Conservation (phyloP, 306 rosid species). For the Prunus persica region DNA sequence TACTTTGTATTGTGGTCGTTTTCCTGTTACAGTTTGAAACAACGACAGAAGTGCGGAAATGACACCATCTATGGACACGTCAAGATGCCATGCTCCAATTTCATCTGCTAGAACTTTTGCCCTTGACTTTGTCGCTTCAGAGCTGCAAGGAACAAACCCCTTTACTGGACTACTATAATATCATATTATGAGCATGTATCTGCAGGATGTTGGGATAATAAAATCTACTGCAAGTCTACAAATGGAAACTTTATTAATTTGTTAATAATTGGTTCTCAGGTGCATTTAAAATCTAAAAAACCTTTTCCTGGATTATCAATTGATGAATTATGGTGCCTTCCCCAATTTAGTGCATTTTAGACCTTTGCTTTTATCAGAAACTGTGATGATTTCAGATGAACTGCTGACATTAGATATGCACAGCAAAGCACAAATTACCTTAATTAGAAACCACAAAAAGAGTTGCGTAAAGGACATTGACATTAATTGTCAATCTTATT, state of each 20-base stretch:
- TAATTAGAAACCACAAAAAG: background rate
- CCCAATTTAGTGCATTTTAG: background rate
- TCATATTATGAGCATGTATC: background rate
- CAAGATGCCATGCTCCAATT: conserved; percentile 96
- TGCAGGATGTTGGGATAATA: background rate
- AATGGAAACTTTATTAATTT: conserved; percentile 11
- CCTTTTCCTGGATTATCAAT: background rate
- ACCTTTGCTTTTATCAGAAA: background rate
- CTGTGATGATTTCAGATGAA: background rate
- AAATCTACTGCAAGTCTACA: background rate
- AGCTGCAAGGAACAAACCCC: conserved; percentile 50
- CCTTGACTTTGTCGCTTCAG: conserved; percentile 62
- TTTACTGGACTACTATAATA: background rate
- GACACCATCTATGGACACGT: conserved; percentile 79
- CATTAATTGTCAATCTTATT: background rate
- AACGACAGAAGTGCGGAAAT: conserved; percentile 64
- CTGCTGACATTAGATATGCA: background rate
- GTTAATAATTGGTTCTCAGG: conserved; percentile 6
- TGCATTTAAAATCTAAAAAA: background rate
- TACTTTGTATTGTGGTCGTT: conserved; percentile 75
- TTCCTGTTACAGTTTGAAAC: conserved; percentile 85
- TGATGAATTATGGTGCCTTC: background rate
- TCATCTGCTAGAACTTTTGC: conserved; percentile 86
- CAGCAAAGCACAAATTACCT: background rate
- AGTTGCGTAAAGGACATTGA: background rate